Conservation (phyloP, 1,139 yeast genomes). For the Debaryomyces nepalensis region DNA sequence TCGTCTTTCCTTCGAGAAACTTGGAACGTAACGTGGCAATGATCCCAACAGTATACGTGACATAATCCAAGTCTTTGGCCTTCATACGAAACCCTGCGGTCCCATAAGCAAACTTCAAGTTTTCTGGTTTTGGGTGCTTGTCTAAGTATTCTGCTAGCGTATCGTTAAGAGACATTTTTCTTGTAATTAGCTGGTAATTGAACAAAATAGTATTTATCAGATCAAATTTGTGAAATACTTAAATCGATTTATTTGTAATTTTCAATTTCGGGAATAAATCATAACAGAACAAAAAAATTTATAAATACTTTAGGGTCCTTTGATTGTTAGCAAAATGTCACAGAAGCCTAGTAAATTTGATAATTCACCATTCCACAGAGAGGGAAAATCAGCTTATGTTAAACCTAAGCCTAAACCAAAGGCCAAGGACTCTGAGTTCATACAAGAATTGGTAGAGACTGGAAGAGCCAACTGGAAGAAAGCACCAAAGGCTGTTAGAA, state of each 20-base stretch:
- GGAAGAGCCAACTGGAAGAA: conserved; percentile 52
- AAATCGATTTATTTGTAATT: conserved; percentile 8
- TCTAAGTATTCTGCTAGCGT: conserved; percentile 14
- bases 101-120: conserved; percentile 68
- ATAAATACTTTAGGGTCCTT: background rate
- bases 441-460: conserved; percentile 41
- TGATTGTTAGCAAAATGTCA: conserved; percentile 11
- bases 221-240: conserved; percentile 1
- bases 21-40: conserved; percentile 83
- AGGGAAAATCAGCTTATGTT: conserved; percentile 24
- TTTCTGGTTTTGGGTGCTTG: conserved; percentile 53
- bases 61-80: conserved; percentile 74
- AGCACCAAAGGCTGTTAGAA: conserved; percentile 47
- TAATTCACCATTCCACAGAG: conserved; percentile 40
- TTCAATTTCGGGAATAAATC: conserved; percentile 7
- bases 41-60: conserved; percentile 82
- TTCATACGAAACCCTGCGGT: conserved; percentile 95
- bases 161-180: conserved; percentile 19
- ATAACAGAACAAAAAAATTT: conserved; percentile 1
- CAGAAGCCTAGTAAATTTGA: conserved; percentile 21
- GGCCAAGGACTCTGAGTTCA: conserved; percentile 36
- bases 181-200: conserved; percentile 16
- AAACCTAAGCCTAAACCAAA: conserved; percentile 21
- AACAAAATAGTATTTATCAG: conserved; percentile 7
- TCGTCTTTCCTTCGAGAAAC: conserved; percentile 64